These are phyloP conservation scores for Backusella macrospora DNA, from an alignment of 192 early-diverging fungal species.

Conservation along the genomic window DNA sequence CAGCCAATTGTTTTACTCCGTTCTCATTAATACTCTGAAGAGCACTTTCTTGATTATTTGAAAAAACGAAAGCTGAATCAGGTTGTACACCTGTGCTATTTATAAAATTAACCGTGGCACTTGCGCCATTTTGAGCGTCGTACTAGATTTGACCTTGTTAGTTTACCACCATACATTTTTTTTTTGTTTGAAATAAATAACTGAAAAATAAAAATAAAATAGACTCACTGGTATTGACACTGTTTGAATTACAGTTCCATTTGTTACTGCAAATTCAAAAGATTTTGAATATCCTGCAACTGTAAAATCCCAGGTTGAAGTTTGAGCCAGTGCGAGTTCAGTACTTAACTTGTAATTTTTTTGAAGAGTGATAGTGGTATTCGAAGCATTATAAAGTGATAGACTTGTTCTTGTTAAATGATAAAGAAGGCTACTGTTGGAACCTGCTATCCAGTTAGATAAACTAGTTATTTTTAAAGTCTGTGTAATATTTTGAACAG, in stretches of 20 bases:
- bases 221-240: background rate
- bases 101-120: background rate
- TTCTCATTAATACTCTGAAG: background rate
- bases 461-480: slow-evolving; percentile 1
- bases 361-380: background rate
- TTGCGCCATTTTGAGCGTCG: background rate
- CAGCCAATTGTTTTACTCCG: slow-evolving; percentile 3
- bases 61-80: background rate
- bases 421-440: background rate
- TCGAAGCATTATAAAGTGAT: background rate
- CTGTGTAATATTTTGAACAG: background rate
- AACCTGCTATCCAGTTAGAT: background rate
- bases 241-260: background rate
- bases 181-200: background rate
- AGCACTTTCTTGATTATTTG: background rate
- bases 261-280: background rate
- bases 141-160: background rate
- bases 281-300: slow-evolving; percentile 3
- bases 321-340: background rate
- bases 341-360: background rate
- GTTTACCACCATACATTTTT: background rate
- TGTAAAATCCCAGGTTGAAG: background rate
- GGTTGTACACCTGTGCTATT: background rate
- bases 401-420: background rate
- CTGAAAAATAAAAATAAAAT: no score